Base-by-base conservation (phyloP, 139 green algal genomes). In the Chlorella sp. region DNA sequence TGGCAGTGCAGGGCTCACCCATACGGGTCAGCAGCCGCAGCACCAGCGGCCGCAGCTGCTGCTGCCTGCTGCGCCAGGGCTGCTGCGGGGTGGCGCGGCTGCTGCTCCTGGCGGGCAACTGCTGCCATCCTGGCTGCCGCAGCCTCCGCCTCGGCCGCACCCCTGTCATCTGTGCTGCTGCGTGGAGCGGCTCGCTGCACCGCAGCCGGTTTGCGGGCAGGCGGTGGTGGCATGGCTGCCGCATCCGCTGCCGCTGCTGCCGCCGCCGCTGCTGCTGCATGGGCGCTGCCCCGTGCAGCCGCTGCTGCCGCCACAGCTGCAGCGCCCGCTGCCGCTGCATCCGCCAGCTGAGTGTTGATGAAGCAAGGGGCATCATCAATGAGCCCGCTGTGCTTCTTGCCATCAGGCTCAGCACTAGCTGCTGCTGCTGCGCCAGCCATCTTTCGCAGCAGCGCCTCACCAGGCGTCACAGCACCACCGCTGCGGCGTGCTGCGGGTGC, bases 351-450 rank as follows among this genome's bases (percentile, higher is more conserved):
- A 17, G 79, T 62, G 64, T 73, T 43, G 9, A 60, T 64, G 17
- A 83, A 83, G 77, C 77, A 83, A 60, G 77, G 77, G 0, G 77
- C 77, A 19, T 83, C 77, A 56, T 83, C 77, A 38, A 83, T 30
- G 8, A 83, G 77, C 13, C 77, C 77, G 56, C 77, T 83, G 60
- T 83, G 43, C 77, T 83, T 82, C 56, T 73, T 73, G 77, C 51
- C 38, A 8, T 56, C 70, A 32, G 70, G 20, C 36, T 41, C 40
- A 4, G 41, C 41, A 1, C 44, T 40, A 32, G 58, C 77, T 17
- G 36, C 51, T 38, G 74, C 22, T 20, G 76, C 51, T 26, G 51
- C 51, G 16, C 51, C 51, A 24, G 51, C 76, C 76, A 82, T 38
- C 9, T 40, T 51, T 6, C 24, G 44, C 24, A 70, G 51, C 36